Evolutionary conservation across 495 filamentous ascomycete genomes (phyloP).

Genomic region (Cercophora samala): DNA sequence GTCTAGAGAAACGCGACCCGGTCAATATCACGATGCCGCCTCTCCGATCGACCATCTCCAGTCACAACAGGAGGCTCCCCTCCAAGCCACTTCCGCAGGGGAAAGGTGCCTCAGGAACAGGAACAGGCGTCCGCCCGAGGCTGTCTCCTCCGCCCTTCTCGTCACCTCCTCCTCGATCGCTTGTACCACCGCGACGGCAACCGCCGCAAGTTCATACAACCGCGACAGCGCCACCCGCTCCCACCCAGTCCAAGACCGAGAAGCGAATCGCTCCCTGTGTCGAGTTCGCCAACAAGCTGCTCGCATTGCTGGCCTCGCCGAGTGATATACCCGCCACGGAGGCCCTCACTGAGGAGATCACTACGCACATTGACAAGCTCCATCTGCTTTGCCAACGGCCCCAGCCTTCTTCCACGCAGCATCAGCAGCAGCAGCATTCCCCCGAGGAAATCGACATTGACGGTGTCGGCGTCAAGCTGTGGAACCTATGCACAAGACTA

Average conservation of each 20-base stretch:
- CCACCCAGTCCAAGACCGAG: not conserved
- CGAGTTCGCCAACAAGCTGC: slow-evolving; percentile 27
- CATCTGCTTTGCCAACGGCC: slow-evolving; percentile 22
- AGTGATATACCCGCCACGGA: slow-evolving; percentile 22
- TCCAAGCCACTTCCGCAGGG: not conserved
- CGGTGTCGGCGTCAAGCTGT: slow-evolving; percentile 52
- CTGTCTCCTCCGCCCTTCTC: not conserved
- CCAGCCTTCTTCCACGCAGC: slow-evolving; percentile 3
- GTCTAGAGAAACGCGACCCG: too few relatives aligned
- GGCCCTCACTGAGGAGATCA: slow-evolving; percentile 38
- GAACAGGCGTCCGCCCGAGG: not conserved
- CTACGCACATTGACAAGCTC: slow-evolving; percentile 34
- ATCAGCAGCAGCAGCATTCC: not conserved
- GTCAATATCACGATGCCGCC: not conserved
- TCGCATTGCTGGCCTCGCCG: slow-evolving; percentile 24
- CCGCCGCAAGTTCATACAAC: not conserved
- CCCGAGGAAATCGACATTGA: slow-evolving; percentile 47
- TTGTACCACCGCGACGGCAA: not conserved
- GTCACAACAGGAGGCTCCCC: not conserved
- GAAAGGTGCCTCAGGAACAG: not conserved
- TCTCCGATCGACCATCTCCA: not conserved
- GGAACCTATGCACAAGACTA: slow-evolving; percentile 64
- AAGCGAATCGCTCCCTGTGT: not conserved
- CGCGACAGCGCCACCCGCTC: not conserved
- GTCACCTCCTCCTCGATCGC: not conserved